A percentile compares a stretch with the other conserved stretches of the same genome.
Conservation (phyloP, 345 rosid genomes). For the Hibiscus syriacus region DNA sequence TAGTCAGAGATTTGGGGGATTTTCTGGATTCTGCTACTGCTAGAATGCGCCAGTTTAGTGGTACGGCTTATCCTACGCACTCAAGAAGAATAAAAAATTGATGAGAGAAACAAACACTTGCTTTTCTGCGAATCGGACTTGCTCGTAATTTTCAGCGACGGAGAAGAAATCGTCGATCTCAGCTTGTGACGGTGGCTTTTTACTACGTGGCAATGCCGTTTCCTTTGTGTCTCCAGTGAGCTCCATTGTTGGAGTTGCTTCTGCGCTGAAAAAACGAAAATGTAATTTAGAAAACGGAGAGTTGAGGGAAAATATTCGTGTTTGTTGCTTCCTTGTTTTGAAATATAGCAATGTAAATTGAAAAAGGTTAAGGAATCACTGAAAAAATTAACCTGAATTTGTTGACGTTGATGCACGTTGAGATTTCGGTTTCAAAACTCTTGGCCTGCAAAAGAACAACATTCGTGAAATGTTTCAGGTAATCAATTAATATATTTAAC, state of each 20-base stretch:
- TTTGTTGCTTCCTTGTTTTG: neutral
- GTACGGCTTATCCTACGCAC: conserved; percentile 29
- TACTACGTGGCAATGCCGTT: conserved; percentile 16
- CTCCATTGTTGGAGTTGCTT: conserved; percentile 26
- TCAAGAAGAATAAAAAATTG: neutral
- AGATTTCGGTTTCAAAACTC: conserved; percentile 40
- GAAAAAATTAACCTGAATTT: conserved; percentile 39
- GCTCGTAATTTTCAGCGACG: conserved; percentile 44
- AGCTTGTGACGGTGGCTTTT: conserved; percentile 18
- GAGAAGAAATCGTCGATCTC: conserved; percentile 56
- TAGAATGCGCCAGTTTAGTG: conserved; percentile 15
- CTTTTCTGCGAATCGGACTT: conserved; percentile 42
- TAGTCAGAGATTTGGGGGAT: conserved; percentile 16
- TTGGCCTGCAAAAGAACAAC: conserved; percentile 23
- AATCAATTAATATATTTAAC: neutral
- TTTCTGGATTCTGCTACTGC: neutral
- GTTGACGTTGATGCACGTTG: conserved; percentile 30
- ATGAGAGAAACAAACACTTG: conserved; percentile 14
- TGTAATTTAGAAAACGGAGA: neutral
- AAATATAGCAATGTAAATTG: too few relatives aligned
- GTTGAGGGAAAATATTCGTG: neutral
- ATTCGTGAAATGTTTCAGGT: neutral
- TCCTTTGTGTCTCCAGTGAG: conserved; percentile 13
- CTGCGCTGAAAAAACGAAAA: conserved; percentile 13
- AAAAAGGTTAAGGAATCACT: neutral